phyloP scores from a whole-genome alignment of 495 filamentous ascomycete species.

The Talaromyces nanjingensis region DNA sequence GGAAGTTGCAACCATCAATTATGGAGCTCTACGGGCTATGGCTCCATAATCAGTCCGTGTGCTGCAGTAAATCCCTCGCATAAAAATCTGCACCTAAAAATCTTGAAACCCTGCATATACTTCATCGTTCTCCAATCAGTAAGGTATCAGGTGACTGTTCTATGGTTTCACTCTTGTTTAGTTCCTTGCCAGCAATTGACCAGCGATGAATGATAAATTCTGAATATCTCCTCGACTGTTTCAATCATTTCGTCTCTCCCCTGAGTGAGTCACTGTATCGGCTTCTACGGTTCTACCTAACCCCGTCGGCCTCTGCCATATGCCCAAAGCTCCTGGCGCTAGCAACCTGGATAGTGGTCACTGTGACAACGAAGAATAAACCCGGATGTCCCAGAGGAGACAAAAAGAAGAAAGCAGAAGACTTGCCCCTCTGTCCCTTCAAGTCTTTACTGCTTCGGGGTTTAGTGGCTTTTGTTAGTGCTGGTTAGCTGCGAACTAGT shows the following conservation, averaged over 20 bases:
- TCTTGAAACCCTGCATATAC: not conserved
- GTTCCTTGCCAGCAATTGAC: not conserved
- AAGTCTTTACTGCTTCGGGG: not conserved
- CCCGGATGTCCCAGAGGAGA: not conserved
- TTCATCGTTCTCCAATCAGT: not conserved
- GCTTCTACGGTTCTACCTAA: not conserved
- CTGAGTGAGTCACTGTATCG: not conserved
- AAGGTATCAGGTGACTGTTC: not conserved
- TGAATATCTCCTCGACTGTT: not conserved
- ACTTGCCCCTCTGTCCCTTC: not conserved
- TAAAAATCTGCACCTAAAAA: not conserved
- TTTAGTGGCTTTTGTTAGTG: not conserved
- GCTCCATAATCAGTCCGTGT: not conserved
- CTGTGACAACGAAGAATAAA: slow-evolving; percentile 10
- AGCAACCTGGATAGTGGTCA: not conserved
- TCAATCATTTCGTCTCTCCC: not conserved
- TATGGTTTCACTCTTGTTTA: not conserved
- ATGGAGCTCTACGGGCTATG: not conserved
- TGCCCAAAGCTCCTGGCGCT: not conserved
- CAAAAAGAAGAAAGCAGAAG: slow-evolving; percentile 7
- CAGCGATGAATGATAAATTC: not conserved
- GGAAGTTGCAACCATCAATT: not conserved
- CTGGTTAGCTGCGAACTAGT: not conserved
- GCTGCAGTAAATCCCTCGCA: not conserved
- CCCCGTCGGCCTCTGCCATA: not conserved